phyloP scores from a whole-genome alignment of 2,329 filamentous ascomycete genomes.

The Chlorencoelia australis region DNA sequence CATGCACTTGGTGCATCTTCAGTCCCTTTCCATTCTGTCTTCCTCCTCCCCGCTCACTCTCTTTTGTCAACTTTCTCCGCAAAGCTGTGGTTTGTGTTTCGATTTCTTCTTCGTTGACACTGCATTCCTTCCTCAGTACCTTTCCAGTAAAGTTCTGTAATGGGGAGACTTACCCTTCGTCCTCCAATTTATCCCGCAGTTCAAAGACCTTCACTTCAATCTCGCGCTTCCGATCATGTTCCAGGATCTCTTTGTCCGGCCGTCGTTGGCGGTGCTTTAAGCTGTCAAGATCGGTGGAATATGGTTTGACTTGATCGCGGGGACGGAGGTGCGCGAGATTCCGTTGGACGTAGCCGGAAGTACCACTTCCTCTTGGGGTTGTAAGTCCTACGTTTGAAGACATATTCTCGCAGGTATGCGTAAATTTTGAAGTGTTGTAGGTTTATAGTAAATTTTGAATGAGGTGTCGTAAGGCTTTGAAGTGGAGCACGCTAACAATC shows the following conservation, averaged over 20 bases:
- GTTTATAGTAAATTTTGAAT: no score
- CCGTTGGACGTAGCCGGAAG: slow-evolving; percentile 94
- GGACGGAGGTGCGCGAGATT: slow-evolving; percentile 83
- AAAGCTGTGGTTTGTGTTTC: slow-evolving; percentile 62
- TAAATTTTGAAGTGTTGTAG: not conserved
- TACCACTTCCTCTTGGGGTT: slow-evolving; percentile 89
- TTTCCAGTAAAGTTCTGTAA: no score
- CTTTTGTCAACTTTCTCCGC: slow-evolving; percentile 47
- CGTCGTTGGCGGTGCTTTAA: slow-evolving; percentile 69
- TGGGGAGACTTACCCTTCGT: slow-evolving; percentile 61
- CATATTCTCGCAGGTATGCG: slow-evolving; percentile 50
- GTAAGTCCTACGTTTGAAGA: slow-evolving; percentile 94
- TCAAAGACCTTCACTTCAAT: slow-evolving; percentile 93
- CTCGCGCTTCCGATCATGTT: slow-evolving; percentile 84
- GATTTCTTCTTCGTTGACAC: slow-evolving; percentile 82
- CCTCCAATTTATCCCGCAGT: slow-evolving; percentile 81
- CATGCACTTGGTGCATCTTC: slow-evolving; percentile 91
- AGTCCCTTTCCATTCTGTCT: slow-evolving; percentile 44
- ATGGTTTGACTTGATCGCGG: slow-evolving; percentile 60
- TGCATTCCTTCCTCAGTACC: slow-evolving; percentile 25
- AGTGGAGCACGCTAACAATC: no score
- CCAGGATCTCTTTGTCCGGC: slow-evolving; percentile 84
- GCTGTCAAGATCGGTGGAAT: slow-evolving; percentile 55
- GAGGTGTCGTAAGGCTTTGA: slow-evolving; percentile 1
- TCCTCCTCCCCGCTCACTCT: slow-evolving; percentile 29